Evolutionary conservation across 2,329 filamentous ascomycete genomes (phyloP), one percentile per base, ranked within the genome.

Genomic region (Cryphonectria radicalis): DNA sequence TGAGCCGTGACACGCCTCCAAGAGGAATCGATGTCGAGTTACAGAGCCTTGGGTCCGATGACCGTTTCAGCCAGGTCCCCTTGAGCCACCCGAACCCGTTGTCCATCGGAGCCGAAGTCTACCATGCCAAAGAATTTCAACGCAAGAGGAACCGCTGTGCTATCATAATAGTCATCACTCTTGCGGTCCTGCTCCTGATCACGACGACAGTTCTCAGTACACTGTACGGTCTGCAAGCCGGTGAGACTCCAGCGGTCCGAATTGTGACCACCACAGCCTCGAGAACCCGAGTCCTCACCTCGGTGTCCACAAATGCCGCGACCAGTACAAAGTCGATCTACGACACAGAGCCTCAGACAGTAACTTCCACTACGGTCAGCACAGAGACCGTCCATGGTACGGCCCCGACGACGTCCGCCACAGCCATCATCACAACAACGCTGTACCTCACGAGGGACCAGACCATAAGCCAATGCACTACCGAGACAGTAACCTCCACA

Each of bases 71-170:
- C n/a, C 25, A 57, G 19, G 37, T 65, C 22, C 63, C 63, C 19
- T 50, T 50, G 63, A 28, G 32, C 37, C 35, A 43, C 22, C 65
- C 32, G 25, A 42, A 59, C 53, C 65, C 65, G 13, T 10, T 67
- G 7, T 35, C 59, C 1, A 28, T 59, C 35, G 37, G 65, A 14
- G 37, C 50, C 14, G 65, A 67, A 13, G 22, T 70, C 19, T 57
- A 65, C 14, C 46, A 66, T 42, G 53, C 46, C 35, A 68, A 55
- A 28, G 42, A 63, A 28, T 43, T 22, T n/a, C 63, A 66, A 35
- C 14, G 19, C 17, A 59, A 32, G 11, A 70, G 42, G 3, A 66
- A 37, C 4, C 35, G 46, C 4, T 42, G 63, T 32, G 25, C 35
- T 3, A 59, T 59, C n/a, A 6, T 59, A 11, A 19, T 46, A 10